Base-by-base conservation (phyloP, 2,329 filamentous ascomycete genomes). In the Davidsoniella eucalypti region DNA sequence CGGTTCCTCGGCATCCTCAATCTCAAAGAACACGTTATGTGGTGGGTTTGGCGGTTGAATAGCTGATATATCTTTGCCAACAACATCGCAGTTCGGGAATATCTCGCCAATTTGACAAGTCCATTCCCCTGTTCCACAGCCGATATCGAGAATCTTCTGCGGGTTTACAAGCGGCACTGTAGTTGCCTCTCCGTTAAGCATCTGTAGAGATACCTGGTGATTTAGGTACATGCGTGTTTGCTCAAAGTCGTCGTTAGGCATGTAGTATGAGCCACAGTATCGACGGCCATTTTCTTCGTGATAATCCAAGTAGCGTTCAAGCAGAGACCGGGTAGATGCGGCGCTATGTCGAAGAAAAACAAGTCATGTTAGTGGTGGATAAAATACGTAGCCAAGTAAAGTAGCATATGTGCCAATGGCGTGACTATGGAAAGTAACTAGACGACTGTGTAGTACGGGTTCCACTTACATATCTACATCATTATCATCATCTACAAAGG, bases 231-330 rank as follows among this genome's bases (percentile, higher is more conserved):
- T 61, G 40, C 79, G 74, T 43, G 76, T 75, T 60, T 81, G 76
- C 58, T 83, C 79, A 43, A 69, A 63, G 43, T 80, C 74, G 57
- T 82, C 79, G 60, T 80, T 81, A 12, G 79, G 79, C 70, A 82
- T 78, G 60, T 69, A 77, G 58, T 81, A 82, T 33, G 69, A 68
- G 33, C 72, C 67, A 57, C 79, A 78, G 58, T 78, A 80, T 55
- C 80, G 70, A 18, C 79, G 73, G 41, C 70, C 75, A 61, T 82
- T 73, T 54, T 82, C 76, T 54, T 72, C 65, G 50, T 75, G 66
- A 55, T 74, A 73, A 58, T 77, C 70, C 29, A 81, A 65, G 54
- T 72, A 70, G 52, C 64, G 61, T 39, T 67, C 68, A 58, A 67
- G 70, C 46, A 73, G 58, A n/a, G 70, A 73, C 44, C 69, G 64